phyloP scores from a whole-genome alignment of 495 filamentous ascomycete genomes.

The Aspergillus cavernicola region DNA sequence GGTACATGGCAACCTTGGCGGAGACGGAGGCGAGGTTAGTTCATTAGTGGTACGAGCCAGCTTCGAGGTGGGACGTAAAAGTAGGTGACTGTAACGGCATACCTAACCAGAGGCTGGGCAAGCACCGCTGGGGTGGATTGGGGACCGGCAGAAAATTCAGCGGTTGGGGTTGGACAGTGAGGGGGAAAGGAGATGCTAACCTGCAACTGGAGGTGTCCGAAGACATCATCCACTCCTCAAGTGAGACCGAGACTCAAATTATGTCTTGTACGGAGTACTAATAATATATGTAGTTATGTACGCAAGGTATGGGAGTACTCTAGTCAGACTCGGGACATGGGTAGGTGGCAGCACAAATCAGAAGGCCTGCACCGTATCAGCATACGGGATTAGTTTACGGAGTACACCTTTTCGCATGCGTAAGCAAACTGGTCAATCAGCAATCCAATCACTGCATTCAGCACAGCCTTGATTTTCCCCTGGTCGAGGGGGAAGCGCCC shows the following conservation, averaged over 20 bases:
- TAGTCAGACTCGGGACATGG: neutral
- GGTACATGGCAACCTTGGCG: neutral
- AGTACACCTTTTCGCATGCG: constrained; percentile 6
- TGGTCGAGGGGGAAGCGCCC: constrained; percentile 1
- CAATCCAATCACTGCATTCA: constrained; percentile 1
- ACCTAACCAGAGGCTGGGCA: neutral
- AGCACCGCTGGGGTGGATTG: no score
- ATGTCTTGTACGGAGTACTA: neutral
- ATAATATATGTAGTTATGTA: neutral
- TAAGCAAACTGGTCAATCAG: constrained; percentile 1
- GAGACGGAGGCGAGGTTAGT: no score
- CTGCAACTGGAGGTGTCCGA: neutral
- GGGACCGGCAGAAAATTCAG: neutral
- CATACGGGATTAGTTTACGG: no score
- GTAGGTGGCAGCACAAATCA: constrained; percentile 1
- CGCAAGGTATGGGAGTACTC: neutral
- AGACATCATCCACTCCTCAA: neutral
- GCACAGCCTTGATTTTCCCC: neutral
- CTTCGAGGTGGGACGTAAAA: no score
- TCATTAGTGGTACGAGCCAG: no score
- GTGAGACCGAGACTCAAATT: neutral
- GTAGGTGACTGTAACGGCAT: no score
- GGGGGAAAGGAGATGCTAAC: neutral
- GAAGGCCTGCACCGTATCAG: neutral
- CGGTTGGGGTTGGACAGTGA: constrained; percentile 1